Percentiles rank a stretch among this genome's conserved stretches.
phyloP scores from a whole-genome alignment of 176 grass and related monocot species.

The Puccinellia tenuiflora region DNA sequence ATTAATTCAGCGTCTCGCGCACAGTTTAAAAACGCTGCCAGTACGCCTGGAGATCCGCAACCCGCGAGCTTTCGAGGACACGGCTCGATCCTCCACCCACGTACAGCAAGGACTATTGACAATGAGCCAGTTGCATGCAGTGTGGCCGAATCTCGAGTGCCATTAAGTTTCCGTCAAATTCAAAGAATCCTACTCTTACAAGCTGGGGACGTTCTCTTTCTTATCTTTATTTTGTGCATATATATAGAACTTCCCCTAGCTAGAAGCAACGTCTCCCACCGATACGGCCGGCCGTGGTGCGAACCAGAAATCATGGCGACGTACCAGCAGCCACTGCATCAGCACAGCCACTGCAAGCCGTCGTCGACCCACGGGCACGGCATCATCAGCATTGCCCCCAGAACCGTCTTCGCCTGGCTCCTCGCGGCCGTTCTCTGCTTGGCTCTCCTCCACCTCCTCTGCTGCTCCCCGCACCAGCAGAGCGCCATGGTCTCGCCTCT shows the following conservation, averaged over 20 bases:
- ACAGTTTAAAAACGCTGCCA: too few species aligned
- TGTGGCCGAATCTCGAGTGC: too few species aligned
- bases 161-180: too few species aligned
- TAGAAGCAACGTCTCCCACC: neutral
- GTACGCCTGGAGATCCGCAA: neutral
- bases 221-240: too few species aligned
- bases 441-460: constrained; percentile 22
- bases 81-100: neutral
- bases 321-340: neutral
- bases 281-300: neutral
- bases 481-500: neutral
- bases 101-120: neutral
- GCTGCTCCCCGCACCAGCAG: neutral
- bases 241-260: neutral
- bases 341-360: neutral
- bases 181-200: too few species aligned
- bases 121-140: too few species aligned
- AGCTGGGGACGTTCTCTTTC: too few species aligned
- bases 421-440: neutral
- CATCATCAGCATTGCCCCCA: neutral
- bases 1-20: too few species aligned
- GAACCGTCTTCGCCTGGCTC: neutral
- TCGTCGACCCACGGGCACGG: neutral
- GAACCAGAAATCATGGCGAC: neutral
- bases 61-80: neutral